Evolutionary conservation across 768 basidiomycete species (phyloP), one percentile per base, ranked within the genome.

Genomic region (Ephemerocybe angulata): DNA sequence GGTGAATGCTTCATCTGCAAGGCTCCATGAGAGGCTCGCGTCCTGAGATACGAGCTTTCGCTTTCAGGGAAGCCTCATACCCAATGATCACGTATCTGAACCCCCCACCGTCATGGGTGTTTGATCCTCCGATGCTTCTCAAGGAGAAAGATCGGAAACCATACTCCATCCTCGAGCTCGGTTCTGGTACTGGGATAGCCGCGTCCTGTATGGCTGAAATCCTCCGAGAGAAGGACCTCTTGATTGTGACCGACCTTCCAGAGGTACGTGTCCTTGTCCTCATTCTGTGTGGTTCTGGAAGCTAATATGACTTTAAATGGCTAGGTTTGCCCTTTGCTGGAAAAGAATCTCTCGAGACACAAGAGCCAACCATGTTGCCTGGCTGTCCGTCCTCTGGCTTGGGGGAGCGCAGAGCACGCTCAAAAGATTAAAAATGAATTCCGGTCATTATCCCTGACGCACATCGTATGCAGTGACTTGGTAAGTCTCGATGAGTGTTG

Each of bases 381-480:
- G 43, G 33, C 37, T 37, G 80, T 90, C 27, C 66, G 77, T 31
- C 82, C 88, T 5, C 72, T 95, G 33, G 68, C 84, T 12, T 94
- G 92, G 92, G 92, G 90, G 3, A 76, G 76, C 55, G 51, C 59
- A 0, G 61, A 70, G 15, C 77, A 87, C 58, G 79, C 72, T 3
- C 35, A 47, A 12, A 12, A 27, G 10, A 48, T 49, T 13, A 19
- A 3, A 11, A 25, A 44, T 3, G 47, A 38, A 24, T 50, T 49
- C 15, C 15, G n/a, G 25, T 30, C 30, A 3, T 29, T 50, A 33
- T 4, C 5, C 38, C 62, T 82, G 50, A 86, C 85, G 1, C 88
- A 90, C 63, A 78, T 94, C 42, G 66, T 93, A 21, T 90, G 90
- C 68, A 93, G 92, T 65, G 91, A 93, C 69, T 77, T 94, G 52